Conservation (phyloP, 2,329 filamentous ascomycete genomes). For the Venturia oleaginea region DNA sequence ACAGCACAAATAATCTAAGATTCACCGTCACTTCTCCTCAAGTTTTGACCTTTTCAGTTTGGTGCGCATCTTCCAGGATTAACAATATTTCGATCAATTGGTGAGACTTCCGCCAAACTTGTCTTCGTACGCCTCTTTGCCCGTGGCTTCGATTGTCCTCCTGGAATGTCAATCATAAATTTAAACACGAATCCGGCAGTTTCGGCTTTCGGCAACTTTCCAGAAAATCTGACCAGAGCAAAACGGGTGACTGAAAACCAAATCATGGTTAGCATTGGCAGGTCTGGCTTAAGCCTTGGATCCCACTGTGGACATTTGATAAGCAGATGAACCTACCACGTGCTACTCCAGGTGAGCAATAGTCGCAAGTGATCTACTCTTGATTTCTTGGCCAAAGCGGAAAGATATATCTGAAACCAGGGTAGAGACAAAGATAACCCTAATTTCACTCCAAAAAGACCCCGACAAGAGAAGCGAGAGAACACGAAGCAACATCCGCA, state of each 20-base stretch:
- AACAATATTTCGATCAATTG: background rate
- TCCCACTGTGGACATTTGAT: background rate
- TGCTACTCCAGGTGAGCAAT: background rate
- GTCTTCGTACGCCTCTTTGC: background rate
- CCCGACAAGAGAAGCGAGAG: background rate
- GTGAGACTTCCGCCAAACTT: background rate
- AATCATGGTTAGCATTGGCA: background rate
- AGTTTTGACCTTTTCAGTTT: background rate
- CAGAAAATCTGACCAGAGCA: background rate
- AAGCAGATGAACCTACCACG: background rate
- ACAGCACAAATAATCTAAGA: background rate
- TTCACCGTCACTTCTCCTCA: background rate
- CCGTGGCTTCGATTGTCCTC: background rate
- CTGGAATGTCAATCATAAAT: background rate
- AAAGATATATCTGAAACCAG: constrained; percentile 1
- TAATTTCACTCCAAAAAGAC: background rate
- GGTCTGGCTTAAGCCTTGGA: background rate
- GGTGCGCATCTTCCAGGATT: background rate
- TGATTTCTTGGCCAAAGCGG: constrained; percentile 1
- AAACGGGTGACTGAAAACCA: background rate
- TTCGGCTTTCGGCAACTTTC: background rate
- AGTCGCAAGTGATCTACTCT: background rate
- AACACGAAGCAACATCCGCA: background rate
- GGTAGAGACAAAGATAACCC: background rate
- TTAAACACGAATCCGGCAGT: background rate